Evolutionary conservation across 164 flowering plant species (phyloP), one percentile per base, ranked within the genome.

Genomic region (Magnolia changhungtana): DNA sequence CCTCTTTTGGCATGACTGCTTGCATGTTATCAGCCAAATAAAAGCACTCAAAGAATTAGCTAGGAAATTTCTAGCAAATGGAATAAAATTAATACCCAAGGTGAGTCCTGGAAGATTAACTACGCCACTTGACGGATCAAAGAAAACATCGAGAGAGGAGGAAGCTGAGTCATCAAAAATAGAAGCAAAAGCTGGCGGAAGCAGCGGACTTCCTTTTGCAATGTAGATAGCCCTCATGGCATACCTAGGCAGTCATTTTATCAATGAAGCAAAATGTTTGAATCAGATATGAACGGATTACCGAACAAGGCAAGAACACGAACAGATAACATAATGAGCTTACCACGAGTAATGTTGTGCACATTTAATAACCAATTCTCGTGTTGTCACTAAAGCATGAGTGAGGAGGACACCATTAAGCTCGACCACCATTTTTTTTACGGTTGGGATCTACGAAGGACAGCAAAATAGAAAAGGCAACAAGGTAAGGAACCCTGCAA

Each of bases 341-440:
- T 82, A 93, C 99, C 99, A 96, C 74, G 98, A 91, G 84, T 96
- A 96, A 80, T 96, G 99, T 74, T 89, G 93, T 58, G 88, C 92
- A 84, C 98, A 96, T 86, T 88, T 92, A 69, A 92, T 59, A 75
- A 77, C 71, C 77, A 96, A 82, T 78, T 93, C 97, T 45, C 95
- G 91, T 37, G 84, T 74, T 66, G 99, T 93, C 72, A 96, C 83
- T 75, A 96, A 74, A 77, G 98, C 97, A 88, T 96, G 99, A 73
- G 98, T 93, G 50, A 96, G 88, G 72, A 92, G 85, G 73, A 95
- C 87, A 10, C 97, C 98, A 78, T 96, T 96, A 69, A 96, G 97
- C 87, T 96, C 98, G 11, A 93, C 98, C 49, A 79, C 88, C 89
- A 79, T 84, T 79, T 86, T 85, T 81, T 91, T 90, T 64, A 96